A percentile compares a stretch with the other conserved stretches of the same genome.
Conservation (phyloP, 2,329 filamentous ascomycete genomes). For the Metarhizium rileyi region DNA sequence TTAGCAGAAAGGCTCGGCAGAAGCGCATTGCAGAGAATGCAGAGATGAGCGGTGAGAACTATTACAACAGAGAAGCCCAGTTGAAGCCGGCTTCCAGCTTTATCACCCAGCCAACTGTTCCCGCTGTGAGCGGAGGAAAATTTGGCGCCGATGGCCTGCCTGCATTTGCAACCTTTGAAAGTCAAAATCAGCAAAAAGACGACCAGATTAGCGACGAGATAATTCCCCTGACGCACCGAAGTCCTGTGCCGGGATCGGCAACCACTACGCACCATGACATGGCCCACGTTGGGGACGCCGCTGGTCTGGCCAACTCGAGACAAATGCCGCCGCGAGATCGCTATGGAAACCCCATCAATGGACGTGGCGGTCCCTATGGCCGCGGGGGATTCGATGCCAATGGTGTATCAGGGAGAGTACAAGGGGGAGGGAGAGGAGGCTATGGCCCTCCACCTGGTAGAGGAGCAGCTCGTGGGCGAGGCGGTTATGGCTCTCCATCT, state of each 20-base stretch:
- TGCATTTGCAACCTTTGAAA: conserved; percentile 57
- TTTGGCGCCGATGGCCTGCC: conserved; percentile 40
- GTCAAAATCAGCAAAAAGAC: conserved; percentile 53
- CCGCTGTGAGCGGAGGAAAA: conserved; percentile 46
- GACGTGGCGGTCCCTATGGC: conserved; percentile 37
- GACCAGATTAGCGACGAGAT: conserved; percentile 58
- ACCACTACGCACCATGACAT: conserved; percentile 31
- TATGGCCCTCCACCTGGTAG: conserved; percentile 31
- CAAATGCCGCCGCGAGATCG: conserved; percentile 45
- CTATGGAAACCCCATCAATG: conserved; percentile 51
- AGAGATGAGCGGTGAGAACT: conserved; percentile 94
- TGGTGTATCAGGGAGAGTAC: conserved; percentile 29
- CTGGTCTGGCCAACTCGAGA: conserved; percentile 23
- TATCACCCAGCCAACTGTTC: conserved; percentile 47
- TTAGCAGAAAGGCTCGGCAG: conserved; percentile 87
- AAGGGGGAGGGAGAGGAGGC: conserved; percentile 30
- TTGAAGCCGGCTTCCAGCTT: conserved; percentile 34
- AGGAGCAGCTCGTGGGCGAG: conserved; percentile 29
- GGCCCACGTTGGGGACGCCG: conserved; percentile 23
- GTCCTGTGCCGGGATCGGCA: conserved; percentile 48
- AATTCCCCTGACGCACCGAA: conserved; percentile 58
- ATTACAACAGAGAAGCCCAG: conserved; percentile 63
- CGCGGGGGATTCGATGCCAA: conserved; percentile 41
- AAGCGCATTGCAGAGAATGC: conserved; percentile 87
- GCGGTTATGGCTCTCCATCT: conserved; percentile 21